phyloP scores from a whole-genome alignment of 2,329 filamentous ascomycete genomes.

The Talaromyces sp. region DNA sequence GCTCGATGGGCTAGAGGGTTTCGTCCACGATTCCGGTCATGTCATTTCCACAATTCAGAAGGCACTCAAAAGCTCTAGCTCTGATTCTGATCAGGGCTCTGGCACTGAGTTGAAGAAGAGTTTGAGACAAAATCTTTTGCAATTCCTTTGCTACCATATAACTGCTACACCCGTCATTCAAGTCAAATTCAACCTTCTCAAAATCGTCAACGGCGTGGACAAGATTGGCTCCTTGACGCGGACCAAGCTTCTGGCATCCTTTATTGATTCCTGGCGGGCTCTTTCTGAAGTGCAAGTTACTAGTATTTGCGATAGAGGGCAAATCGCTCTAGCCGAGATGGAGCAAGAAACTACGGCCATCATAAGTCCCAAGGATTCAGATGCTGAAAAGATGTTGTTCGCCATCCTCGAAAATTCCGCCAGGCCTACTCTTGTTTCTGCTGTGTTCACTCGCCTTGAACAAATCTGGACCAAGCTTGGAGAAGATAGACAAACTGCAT shows the following conservation, averaged over 20 bases:
- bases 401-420: slow-evolving; percentile 43
- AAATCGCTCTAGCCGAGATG: slow-evolving; percentile 44
- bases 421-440: slow-evolving; percentile 55
- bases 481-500: slow-evolving; percentile 32
- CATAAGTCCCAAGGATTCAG: slow-evolving; percentile 53
- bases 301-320: slow-evolving; percentile 47
- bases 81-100: slow-evolving; percentile 25
- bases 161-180: slow-evolving; percentile 61
- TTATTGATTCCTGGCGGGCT: slow-evolving; percentile 64
- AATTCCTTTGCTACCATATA: slow-evolving; percentile 69
- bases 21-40: slow-evolving; percentile 70
- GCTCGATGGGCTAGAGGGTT: slow-evolving; percentile 77
- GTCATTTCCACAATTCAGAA: slow-evolving; percentile 60
- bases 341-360: slow-evolving; percentile 51
- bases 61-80: slow-evolving; percentile 50
- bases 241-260: slow-evolving; percentile 69
- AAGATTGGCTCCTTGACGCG: slow-evolving; percentile 69
- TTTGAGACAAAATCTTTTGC: slow-evolving; percentile 59
- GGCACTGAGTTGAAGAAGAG: slow-evolving; percentile 57
- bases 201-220: slow-evolving; percentile 63
- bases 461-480: slow-evolving; percentile 60
- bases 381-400: slow-evolving; percentile 53
- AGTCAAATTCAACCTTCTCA: slow-evolving; percentile 68
- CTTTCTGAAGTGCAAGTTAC: slow-evolving; percentile 50
- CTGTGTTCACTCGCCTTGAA: slow-evolving; percentile 64